Base-by-base conservation (phyloP, 345 rosid genomes). In the Bruguiera gymnorhiza region DNA sequence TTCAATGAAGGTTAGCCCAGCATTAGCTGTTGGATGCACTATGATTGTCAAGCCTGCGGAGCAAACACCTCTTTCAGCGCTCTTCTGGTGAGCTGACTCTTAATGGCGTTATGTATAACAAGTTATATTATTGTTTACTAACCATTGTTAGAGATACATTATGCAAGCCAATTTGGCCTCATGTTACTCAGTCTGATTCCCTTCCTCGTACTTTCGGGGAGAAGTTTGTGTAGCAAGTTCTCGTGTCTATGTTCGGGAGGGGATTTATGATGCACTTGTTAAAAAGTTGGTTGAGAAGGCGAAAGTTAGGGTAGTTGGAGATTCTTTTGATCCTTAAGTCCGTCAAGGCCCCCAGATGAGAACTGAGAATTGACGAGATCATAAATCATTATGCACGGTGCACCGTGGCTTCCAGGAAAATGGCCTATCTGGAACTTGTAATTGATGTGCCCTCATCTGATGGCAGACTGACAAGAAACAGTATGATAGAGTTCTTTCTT, bases 191-290 rank as follows among this genome's bases (percentile, higher is more conserved):
- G 19, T 18, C 56, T 52, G 37, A 6, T 61, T 27, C 4, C 20
- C 11, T 61, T 3, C 9, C 57, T 63, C 51, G 56, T 32, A 6
- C 46, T 52, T 39, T 31, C 24, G 86, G 98, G 98, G 98, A 67
- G 95, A 93, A 67, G 70, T 88, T n/a, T 93, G 97, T 6, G 89
- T 83, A 8, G 86, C 97, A 29, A 74, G 90, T 64, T 90, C 97
- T 29, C 92, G 97, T 8, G 87, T 89, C 19, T 89, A 69, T 75
- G 93, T 93, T 15, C 98, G 90, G 65, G 98, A 89, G 78, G 92
- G 87, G 24, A 87, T 93, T 55, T 89, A 89, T 46, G 88, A 83
- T 55, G 76, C 83, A 68, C 70, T 89, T 57, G 85, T 68, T 15
- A 68, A 63, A 66, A 89, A 85, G 60, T 30, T 90, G 73, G 82